A percentile compares a stretch with the other conserved stretches of the same genome.
phyloP scores from a whole-genome alignment of 768 basidiomycete species.

The Antrodiella citrinella region DNA sequence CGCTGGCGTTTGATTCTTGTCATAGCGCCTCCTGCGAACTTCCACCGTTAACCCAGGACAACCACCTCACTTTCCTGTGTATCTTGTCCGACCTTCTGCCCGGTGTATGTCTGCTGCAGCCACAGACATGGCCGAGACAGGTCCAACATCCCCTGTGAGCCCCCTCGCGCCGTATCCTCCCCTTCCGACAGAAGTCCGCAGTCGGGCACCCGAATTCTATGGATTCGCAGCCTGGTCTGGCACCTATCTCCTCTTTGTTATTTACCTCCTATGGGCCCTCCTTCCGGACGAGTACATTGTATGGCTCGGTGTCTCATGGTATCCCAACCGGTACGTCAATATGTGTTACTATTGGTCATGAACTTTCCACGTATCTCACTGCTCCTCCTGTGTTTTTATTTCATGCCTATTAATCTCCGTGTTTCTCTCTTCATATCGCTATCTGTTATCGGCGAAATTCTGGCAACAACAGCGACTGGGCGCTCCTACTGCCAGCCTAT shows the following conservation, averaged over 20 bases:
- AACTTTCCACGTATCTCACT: not conserved
- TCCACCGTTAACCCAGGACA: too few relatives aligned
- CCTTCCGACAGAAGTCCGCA: constrained; percentile 38
- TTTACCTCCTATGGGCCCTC: constrained; percentile 76
- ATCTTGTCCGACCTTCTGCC: not conserved
- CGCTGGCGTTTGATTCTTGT: not conserved
- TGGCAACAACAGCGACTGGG: constrained; percentile 64
- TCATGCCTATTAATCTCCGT: not conserved
- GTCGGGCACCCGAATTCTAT: constrained; percentile 78
- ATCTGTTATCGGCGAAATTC: constrained; percentile 1
- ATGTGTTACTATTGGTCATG: not conserved
- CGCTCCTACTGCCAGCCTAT: constrained; percentile 74
- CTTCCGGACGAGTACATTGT: constrained; percentile 65
- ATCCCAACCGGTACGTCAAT: constrained; percentile 74
- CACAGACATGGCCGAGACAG: constrained; percentile 7
- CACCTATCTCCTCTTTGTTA: constrained; percentile 58
- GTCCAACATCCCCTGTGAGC: constrained; percentile 36
- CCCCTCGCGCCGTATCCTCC: constrained; percentile 37
- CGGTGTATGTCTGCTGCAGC: not conserved
- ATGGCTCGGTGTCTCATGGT: constrained; percentile 70
- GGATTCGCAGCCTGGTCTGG: constrained; percentile 86
- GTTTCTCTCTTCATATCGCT: constrained; percentile 13
- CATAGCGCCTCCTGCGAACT: not conserved
- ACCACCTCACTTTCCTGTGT: not conserved
- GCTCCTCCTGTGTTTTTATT: not conserved